Evolutionary conservation across 352 stramenopile genomes (phyloP).

Genomic region (Globisporangium splendens): DNA sequence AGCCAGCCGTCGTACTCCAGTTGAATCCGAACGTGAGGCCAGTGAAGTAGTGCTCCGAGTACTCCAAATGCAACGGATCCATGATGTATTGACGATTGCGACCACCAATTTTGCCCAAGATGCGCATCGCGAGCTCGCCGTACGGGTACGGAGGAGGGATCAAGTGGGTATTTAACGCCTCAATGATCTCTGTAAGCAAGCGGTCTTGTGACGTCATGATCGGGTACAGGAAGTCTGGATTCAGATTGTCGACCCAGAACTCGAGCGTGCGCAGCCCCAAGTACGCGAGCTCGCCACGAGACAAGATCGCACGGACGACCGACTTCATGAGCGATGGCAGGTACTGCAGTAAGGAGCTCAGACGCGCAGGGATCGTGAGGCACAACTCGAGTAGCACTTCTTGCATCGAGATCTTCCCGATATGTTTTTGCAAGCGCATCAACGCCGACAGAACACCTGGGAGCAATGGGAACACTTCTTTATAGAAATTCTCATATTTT

Average conservation of each 20-base stretch:
- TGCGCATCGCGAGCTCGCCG: constrained; percentile 93
- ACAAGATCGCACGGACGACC: constrained; percentile 93
- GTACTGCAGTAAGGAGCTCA: constrained; percentile 96
- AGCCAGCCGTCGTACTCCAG: constrained; percentile 25
- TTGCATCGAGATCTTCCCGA: constrained; percentile 82
- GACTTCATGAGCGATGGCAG: constrained; percentile 95
- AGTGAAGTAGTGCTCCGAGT: constrained; percentile 35
- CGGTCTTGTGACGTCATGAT: constrained; percentile 90
- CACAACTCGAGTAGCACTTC: constrained; percentile 95
- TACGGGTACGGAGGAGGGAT: constrained; percentile 97
- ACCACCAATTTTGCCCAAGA: constrained; percentile 97
- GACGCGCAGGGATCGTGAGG: constrained; percentile 93
- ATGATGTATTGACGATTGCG: constrained; percentile 89
- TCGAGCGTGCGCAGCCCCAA: constrained; percentile 95
- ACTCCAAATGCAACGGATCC: constrained; percentile 71
- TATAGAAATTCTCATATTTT: constrained; percentile 98
- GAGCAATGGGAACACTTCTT: constrained; percentile 94
- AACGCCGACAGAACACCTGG: constrained; percentile 92
- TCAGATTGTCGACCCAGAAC: constrained; percentile 99
- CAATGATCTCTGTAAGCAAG: constrained; percentile 93
- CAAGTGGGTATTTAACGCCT: constrained; percentile 94
- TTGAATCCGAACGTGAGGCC: constrained; percentile 51
- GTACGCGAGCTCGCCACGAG: constrained; percentile 93
- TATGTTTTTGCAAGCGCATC: constrained; percentile 91
- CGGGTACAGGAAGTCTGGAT: constrained; percentile 95